Percentiles rank a stretch among this genome's conserved stretches.
Conservation (phyloP, 108 stramenopile genomes). For the Skeletonema costatum region DNA sequence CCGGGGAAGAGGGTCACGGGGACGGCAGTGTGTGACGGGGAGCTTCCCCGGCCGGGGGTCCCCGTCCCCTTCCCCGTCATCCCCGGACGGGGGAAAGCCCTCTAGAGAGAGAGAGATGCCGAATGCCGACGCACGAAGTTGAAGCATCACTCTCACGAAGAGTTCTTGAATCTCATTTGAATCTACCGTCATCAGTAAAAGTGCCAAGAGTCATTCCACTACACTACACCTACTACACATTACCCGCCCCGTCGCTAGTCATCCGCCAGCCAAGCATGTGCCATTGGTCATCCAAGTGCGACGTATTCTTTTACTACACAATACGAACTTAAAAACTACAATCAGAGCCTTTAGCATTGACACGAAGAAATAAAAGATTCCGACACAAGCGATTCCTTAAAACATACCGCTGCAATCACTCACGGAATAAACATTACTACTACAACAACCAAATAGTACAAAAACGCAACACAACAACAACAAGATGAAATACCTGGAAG, state of each 20-base stretch:
- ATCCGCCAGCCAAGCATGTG: background rate
- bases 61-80: no score
- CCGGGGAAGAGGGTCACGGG: no score
- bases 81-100: no score
- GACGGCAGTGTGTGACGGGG: no score
- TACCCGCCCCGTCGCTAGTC: background rate
- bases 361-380: background rate
- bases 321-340: background rate
- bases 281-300: slow-evolving; percentile 1
- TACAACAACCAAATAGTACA: background rate
- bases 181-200: background rate
- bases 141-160: no score
- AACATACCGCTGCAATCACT: background rate
- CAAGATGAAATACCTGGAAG: slow-evolving; percentile 82
- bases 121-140: no score
- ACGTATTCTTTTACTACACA: background rate
- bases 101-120: no score
- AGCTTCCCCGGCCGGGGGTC: no score
- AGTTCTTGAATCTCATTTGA: background rate
- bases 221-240: background rate
- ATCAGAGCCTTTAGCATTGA: background rate
- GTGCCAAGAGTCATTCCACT: background rate
- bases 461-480: background rate
- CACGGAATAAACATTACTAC: background rate
- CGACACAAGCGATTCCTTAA: background rate